Evolutionary conservation across 768 basidiomycete genomes (phyloP), one percentile per base, ranked within the genome.

Genomic region (Russula olivacea): DNA sequence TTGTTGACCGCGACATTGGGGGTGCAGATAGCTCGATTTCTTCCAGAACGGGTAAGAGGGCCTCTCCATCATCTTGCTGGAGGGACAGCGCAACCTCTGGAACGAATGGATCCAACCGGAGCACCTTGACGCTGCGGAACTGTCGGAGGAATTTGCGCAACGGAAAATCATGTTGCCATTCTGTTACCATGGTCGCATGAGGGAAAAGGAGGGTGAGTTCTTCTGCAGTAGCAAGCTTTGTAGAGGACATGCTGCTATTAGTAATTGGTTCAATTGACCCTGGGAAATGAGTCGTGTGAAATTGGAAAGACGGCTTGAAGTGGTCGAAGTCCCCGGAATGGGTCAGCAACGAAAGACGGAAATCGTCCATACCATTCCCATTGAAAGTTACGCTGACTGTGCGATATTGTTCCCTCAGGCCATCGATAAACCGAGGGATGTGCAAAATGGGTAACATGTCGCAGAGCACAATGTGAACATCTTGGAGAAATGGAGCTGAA

Each of bases 401-500:
- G 0, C 36, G 11, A 38, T 2, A 38, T 38, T 38, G 1, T 12
- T 38, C 36, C 12, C 12, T 14, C 36, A 38, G 2, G 12, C 3
- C 50, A 30, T n/a, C 2, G 14, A 53, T 36, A 23, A 63, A 58
- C 41, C 48, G 30, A 19, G 23, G 3, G 34, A 63, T 19, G 34
- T 53, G 25, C 2, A 34, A 34, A 36, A 47, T 6, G 11, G 50
- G 15, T n/a, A 11, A 14, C 4, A 0, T 0, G 25, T 21, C 12
- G 9, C 2, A 10, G 1, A 28, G 1, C 1, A 19, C 0, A 14
- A 45, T 2, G 8, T 40, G 2, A 36, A 62, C 2, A 28, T 40
- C 30, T 17, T 57, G 48, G 15, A 62, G 40, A 25, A 38, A 62
- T 10, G 61, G 55, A n/a, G 49, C 61, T 17, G 30, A 4, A 10